Conservation (phyloP, 2,329 filamentous ascomycete genomes). For the Geoglossum cookeanum region DNA sequence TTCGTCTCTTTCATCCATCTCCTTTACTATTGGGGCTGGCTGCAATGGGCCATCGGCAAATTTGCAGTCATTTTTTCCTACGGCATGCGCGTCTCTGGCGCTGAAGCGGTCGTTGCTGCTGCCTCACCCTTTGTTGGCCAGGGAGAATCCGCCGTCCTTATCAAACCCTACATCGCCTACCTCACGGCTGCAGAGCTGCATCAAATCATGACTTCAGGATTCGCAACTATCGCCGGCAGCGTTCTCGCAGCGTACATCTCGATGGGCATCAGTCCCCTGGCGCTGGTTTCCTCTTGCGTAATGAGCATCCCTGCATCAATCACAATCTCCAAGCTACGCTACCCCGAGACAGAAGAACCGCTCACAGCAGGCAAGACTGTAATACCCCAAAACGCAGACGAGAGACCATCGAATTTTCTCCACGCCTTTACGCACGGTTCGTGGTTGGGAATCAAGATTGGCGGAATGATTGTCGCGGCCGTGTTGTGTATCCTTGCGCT, state of each 20-base stretch:
- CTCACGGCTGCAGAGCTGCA: constrained; percentile 78
- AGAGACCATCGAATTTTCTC: constrained; percentile 58
- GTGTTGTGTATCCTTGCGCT: constrained; percentile 72
- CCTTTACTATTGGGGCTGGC: constrained; percentile 57
- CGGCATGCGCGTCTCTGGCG: constrained; percentile 68
- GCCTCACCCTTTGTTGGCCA: constrained; percentile 89
- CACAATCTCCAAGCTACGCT: constrained; percentile 75
- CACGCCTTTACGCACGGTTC: constrained; percentile 74
- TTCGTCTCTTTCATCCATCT: constrained; percentile 87
- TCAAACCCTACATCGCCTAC: constrained; percentile 69
- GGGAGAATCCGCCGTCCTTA: constrained; percentile 84
- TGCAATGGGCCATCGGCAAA: constrained; percentile 82
- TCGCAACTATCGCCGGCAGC: constrained; percentile 79
- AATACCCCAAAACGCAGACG: constrained; percentile 59
- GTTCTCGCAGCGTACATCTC: constrained; percentile 72
- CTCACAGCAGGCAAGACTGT: constrained; percentile 66
- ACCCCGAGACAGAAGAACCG: constrained; percentile 72
- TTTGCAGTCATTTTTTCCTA: constrained; percentile 86
- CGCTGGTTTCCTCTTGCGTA: constrained; percentile 75
- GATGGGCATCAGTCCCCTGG: constrained; percentile 67
- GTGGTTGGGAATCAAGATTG: constrained; percentile 74
- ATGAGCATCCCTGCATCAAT: constrained; percentile 91
- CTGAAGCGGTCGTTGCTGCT: constrained; percentile 82
- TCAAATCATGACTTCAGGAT: constrained; percentile 82
- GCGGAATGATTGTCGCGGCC: constrained; percentile 59